phyloP scores from a whole-genome alignment of 768 basidiomycete species.

The Mycena filopes region DNA sequence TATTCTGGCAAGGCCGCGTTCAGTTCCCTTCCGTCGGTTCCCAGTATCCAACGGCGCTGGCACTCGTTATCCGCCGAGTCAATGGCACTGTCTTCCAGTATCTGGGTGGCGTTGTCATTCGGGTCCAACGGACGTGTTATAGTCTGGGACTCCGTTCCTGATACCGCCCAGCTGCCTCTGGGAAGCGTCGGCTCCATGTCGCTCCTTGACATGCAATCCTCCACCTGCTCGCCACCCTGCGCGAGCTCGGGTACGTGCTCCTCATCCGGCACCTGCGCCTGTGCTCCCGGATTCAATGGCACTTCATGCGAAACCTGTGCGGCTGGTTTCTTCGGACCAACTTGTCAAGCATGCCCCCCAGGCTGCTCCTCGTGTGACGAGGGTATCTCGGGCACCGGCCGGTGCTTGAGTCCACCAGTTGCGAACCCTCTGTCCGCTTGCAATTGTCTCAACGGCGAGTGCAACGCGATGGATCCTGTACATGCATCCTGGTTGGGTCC shows the following conservation, averaged over 20 bases:
- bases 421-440: slow-evolving; percentile 71
- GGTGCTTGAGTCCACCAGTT: slow-evolving; percentile 66
- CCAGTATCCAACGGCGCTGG: slow-evolving; percentile 56
- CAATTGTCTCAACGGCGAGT: slow-evolving; percentile 86
- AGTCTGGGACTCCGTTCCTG: slow-evolving; percentile 84
- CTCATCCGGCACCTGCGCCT: slow-evolving; percentile 74
- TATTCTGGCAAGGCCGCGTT: slow-evolving; percentile 77
- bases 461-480: slow-evolving; percentile 76
- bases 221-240: slow-evolving; percentile 80
- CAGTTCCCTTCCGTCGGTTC: slow-evolving; percentile 61
- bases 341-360: slow-evolving; percentile 74
- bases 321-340: slow-evolving; percentile 78
- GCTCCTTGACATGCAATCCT: slow-evolving; percentile 77
- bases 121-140: slow-evolving; percentile 70
- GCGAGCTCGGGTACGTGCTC: slow-evolving; percentile 79
- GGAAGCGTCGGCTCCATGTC: slow-evolving; percentile 60
- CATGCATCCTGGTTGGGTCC: slow-evolving; percentile 82
- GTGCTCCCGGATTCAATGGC: slow-evolving; percentile 80
- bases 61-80: slow-evolving; percentile 65
- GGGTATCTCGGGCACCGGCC: slow-evolving; percentile 81
- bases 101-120: slow-evolving; percentile 73
- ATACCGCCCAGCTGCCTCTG: slow-evolving; percentile 73
- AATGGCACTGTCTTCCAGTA: slow-evolving; percentile 72
- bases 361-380: slow-evolving; percentile 82
- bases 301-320: slow-evolving; percentile 83